Evolutionary conservation across 2,329 filamentous ascomycete species (phyloP), one percentile per base, ranked within the genome.

Genomic region (Penicillium sp.): DNA sequence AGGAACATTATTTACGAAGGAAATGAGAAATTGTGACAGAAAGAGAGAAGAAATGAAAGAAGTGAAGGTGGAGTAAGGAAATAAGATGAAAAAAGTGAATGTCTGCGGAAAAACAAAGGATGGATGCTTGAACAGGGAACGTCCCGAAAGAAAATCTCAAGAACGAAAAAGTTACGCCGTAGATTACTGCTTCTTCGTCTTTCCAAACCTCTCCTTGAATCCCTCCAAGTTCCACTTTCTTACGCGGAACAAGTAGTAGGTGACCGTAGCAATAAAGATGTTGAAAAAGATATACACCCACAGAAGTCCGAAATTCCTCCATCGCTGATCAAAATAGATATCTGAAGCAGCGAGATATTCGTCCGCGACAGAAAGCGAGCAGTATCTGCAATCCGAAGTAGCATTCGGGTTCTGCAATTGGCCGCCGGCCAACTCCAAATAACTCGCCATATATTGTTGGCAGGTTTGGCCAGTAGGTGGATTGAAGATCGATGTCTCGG

Each of bases 231-330:
- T 28, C 26, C 26, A 28, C 8, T 4, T 5, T 28, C 26, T 28
- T 8, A 50, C 47, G 21, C 47, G 30, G n/a, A 38, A 12, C 12
- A 23, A 8, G 66, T 33, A 49, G 21, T 49, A 38, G 7, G 38
- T 6, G 5, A 3, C 18, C 45, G 86, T 66, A 0, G 83, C 81
- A 0, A 75, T 81, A 30, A 69, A 67, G 16, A 84, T 68, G 64
- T 87, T 86, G 66, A 85, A 83, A 16, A 76, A 66, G 55, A 85
- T 77, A 59, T 82, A 87, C 0, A 76, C 79, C 75, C 81, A 85
- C 50, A 85, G 71, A 26, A 88, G 69, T 1, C 84, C 87, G 65
- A 86, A 86, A 67, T 90, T 87, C 56, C 86, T 79, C 86, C 86
- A 90, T 18, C 84, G 75, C 23, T 88, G 74, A 26, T 60, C 66